Evolutionary conservation across 1,284 basidiomycete genomes (phyloP).

Genomic region (Phylloboletellus chloephorus): DNA sequence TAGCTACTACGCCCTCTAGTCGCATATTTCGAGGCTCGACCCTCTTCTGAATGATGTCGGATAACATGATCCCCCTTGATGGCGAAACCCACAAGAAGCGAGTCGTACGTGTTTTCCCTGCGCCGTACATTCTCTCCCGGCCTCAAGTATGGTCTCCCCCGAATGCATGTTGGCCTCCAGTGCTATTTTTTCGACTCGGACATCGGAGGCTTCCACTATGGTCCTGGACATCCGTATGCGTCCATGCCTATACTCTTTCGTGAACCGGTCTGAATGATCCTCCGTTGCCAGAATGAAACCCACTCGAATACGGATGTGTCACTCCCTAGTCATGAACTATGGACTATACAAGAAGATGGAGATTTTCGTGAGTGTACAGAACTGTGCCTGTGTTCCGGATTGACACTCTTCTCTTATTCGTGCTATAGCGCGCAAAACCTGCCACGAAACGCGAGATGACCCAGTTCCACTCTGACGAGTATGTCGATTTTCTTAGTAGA

Average conservation of each 20-base stretch:
- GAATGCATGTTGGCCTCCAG: conserved; percentile 38
- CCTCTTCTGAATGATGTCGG: conserved; percentile 35
- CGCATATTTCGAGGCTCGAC: conserved; percentile 4
- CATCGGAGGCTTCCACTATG: conserved; percentile 98
- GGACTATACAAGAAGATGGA: conserved; percentile 97
- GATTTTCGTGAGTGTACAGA: conserved; percentile 73
- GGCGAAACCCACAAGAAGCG: conserved; percentile 78
- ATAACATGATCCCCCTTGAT: conserved; percentile 60
- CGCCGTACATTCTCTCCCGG: background rate
- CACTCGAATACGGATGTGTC: conserved; percentile 97
- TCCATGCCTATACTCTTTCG: background rate
- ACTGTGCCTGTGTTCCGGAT: background rate
- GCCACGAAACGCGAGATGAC: conserved; percentile 98
- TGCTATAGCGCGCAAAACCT: conserved; percentile 86
- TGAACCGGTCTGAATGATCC: conserved; percentile 3
- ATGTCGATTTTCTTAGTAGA: conserved; percentile 83
- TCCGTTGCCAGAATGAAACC: conserved; percentile 77
- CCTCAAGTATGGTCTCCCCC: conserved; percentile 6
- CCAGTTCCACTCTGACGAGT: conserved; percentile 92
- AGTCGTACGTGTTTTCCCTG: conserved; percentile 56
- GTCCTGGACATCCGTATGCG: conserved; percentile 81
- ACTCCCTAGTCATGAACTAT: conserved; percentile 99
- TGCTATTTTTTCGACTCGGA: conserved; percentile 99
- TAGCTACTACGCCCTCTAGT: background rate
- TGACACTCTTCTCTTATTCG: conserved; percentile 1